Evolutionary conservation across 768 basidiomycete species (phyloP), one percentile per base, ranked within the genome.

Genomic region (Pholiota microspora): DNA sequence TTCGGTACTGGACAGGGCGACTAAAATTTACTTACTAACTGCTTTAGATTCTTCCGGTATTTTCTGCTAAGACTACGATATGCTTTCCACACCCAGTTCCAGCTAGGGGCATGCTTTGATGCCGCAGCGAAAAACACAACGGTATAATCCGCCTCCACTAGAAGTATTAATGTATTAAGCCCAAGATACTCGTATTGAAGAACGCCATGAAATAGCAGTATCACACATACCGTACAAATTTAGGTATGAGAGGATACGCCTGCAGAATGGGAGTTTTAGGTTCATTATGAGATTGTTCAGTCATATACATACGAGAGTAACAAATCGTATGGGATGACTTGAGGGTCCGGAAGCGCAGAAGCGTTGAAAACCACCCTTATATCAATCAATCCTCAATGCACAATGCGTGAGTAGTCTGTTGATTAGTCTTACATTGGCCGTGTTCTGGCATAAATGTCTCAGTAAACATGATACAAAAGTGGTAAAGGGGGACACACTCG

Each of bases 41-140:
- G 83, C 69, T 94, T 94, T 54, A 94, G 69, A 64, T 94, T 92
- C 74, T 94, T 94, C 50, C 92, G 80, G 64, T 92, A 94, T 68
- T 91, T 92, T 50, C 88, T 77, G 65, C 79, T 90, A 42, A 89
- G 73, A 63, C 86, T 87, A 21, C 90, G 79, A 67, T 93, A 93
- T 0, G 90, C 89, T 64, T 89, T 92, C 92, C 92, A 94, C 8
- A 94, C 80, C 92, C 92, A 94, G 59, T 85, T 89, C 90, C 90
- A 93, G 23, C 81, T 79, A 4, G 92, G 92, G 2, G 83, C 80
- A 70, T 92, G 76, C 57, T 74, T 76, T 6, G 82, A 82, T 23
- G 90, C 92, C 1, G 92, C 88, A 24, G 92, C 89, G 59, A 94
- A 89, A 70, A 93, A 92, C 3, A 93, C 82, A 18, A 94, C 85